Evolutionary conservation across 768 basidiomycete genomes (phyloP), one percentile per base, ranked within the genome.

Genomic region (Podaxis pistillaris): DNA sequence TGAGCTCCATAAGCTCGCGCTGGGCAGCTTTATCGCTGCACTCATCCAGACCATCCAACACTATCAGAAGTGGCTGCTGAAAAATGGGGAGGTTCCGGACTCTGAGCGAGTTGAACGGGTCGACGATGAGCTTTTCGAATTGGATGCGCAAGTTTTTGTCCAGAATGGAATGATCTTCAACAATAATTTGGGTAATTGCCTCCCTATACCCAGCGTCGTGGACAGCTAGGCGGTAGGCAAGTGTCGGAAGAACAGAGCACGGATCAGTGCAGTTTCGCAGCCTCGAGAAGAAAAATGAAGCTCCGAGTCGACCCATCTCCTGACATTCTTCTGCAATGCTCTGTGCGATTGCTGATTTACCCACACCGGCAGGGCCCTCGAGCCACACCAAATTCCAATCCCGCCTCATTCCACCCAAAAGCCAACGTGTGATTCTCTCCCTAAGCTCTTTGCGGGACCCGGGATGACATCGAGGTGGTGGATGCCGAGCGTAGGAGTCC

Each of bases 331-430:
- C 22, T 26, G 46, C 30, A 13, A 51, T n/a, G 12, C 46, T 60
- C 36, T 51, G 30, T 4, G 59, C 26, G 8, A 60, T 26, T 17
- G 59, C 49, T 12, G 59, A 51, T 36, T 60, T 60, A 5, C 59
- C 59, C 7, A 50, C 51, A 6, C 59, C 59, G 3, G 59, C 59
- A 26, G 51, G 49, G 4, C 59, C 59, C 46, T 5, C 38, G 3
- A 60, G 49, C 59, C 59, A 60, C 9, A 51, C 36, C 9, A 49
- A 36, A 15, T 60, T 56, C 38, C 38, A 13, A 13, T 40, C 8
- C 8, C 8, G 17, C 11, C 5, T 40, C 11, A 17, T 2, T 4
- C 4, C 26, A 17, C 6, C 17, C 11, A 40, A 17, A 11, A 6
- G 40, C 40, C 40, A 6, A 9, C 17, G 11, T 3, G 9, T 17